Evolutionary conservation across 2,329 filamentous ascomycete species (phyloP).

Genomic region (Fusarium sp.): DNA sequence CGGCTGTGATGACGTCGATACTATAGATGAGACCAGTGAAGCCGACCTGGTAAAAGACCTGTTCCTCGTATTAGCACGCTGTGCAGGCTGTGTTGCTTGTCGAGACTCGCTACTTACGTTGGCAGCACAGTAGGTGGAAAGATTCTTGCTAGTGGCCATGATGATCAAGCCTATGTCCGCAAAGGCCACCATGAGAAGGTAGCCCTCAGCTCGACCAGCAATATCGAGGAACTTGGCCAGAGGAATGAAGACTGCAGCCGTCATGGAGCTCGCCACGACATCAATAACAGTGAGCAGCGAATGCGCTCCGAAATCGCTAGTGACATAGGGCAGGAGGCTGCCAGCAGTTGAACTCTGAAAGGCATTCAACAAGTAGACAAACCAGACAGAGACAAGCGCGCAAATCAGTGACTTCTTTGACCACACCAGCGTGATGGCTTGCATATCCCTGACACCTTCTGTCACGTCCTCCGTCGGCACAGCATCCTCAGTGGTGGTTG

Average conservation of each 20-base stretch:
- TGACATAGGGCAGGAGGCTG: constrained; percentile 59
- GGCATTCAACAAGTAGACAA: constrained; percentile 63
- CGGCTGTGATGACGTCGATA: constrained; percentile 72
- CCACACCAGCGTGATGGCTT: constrained; percentile 53
- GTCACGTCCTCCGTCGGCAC: constrained; percentile 27
- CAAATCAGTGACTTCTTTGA: constrained; percentile 47
- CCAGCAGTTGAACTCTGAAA: constrained; percentile 57
- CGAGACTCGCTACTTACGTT: constrained; percentile 50
- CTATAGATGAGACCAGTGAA: constrained; percentile 68
- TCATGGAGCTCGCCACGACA: constrained; percentile 64
- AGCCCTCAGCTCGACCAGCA: constrained; percentile 71
- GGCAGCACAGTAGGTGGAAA: constrained; percentile 61
- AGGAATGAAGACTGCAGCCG: constrained; percentile 70
- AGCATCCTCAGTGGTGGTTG: neutral
- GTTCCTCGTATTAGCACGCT: neutral
- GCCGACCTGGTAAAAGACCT: constrained; percentile 71
- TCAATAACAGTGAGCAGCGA: constrained; percentile 64
- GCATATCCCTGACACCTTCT: constrained; percentile 50
- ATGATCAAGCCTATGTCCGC: constrained; percentile 64
- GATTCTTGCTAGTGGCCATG: constrained; percentile 66
- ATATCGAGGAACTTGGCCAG: constrained; percentile 71
- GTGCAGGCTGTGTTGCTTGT: constrained; percentile 36
- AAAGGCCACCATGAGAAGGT: constrained; percentile 62
- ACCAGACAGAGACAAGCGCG: constrained; percentile 56
- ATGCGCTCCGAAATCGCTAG: constrained; percentile 63